Evolutionary conservation across 768 basidiomycete genomes (phyloP).

Genomic region (Termitomyces sp.): DNA sequence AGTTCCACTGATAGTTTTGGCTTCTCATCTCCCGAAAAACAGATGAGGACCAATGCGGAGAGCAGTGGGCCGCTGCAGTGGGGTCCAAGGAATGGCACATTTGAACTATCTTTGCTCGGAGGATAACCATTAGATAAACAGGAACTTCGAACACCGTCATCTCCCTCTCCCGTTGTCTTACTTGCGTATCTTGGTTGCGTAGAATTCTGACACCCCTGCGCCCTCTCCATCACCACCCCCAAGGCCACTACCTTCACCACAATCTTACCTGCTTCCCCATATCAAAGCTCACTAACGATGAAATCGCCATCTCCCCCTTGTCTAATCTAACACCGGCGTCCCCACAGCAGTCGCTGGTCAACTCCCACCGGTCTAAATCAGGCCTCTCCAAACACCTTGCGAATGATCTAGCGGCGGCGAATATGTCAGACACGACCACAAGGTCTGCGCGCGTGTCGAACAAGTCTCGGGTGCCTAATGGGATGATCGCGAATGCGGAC

Average conservation of each 20-base stretch:
- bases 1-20: neutral
- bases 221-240: neutral
- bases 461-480: neutral
- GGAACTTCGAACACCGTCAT: neutral
- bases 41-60: too few species aligned
- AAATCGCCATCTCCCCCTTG: neutral
- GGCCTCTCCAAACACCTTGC: neutral
- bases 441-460: neutral
- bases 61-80: neutral
- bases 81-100: constrained; percentile 13
- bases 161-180: neutral
- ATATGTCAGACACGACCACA: neutral
- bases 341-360: neutral
- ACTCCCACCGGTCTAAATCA: neutral
- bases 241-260: neutral
- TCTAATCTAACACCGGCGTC: neutral
- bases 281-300: neutral
- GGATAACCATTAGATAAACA: constrained; percentile 1
- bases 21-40: neutral
- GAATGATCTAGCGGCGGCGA: neutral
- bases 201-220: neutral
- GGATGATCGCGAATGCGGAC: neutral
- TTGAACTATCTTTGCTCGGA: constrained; percentile 15
- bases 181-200: neutral
- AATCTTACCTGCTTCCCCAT: neutral